Evolutionary conservation across 2,329 filamentous ascomycete species (phyloP), one percentile per base, ranked within the genome.

Genomic region (Seiridium unicorne): DNA sequence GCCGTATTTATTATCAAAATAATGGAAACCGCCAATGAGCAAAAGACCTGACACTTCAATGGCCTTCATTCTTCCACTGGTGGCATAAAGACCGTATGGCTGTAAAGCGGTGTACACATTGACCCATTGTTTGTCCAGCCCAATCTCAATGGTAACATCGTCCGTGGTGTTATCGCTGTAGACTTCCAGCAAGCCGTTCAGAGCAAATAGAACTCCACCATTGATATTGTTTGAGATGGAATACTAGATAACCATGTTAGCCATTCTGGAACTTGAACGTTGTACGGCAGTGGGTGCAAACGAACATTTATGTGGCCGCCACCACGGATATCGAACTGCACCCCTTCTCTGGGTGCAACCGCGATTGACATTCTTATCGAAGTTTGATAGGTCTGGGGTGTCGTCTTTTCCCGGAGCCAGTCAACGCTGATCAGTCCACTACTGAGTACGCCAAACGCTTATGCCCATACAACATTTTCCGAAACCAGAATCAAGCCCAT

Each of bases 251-350:
- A 34, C 38, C 2, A 31, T 32, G 49, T 51, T 9, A 51, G 49
- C 3, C 35, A 13, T 13, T 5, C 5, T 9, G 35, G 32, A 38
- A 51, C n/a, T 32, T n/a, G n/a, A 49, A 5, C 18, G 60, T 73
- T 70, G n/a, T 4, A 26, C 7, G 9, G 11, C 4, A 40, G 34
- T 34, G 6, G 7, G 47, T 26, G 2, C 32, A 26, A 3, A 53
- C 47, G 18, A n/a, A 53, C 49, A 36, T 53, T 53, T 34, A 53
- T 53, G n/a, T 53, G 49, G 32, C 71, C 70, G 18, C 72, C 72
- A 47, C 71, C 71, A 10, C 71, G 69, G 47, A 73, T 68, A 3
- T 71, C 72, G 57, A 61, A 61, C 53, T 55, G 53, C 5, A 38
- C 38, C 4, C 53, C 53, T 80, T 78, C 18, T 26, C 18, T 26